These are phyloP conservation scores for Populus hybrid DNA, from an alignment of 441 rosid genomes.

Conservation along the genomic window DNA sequence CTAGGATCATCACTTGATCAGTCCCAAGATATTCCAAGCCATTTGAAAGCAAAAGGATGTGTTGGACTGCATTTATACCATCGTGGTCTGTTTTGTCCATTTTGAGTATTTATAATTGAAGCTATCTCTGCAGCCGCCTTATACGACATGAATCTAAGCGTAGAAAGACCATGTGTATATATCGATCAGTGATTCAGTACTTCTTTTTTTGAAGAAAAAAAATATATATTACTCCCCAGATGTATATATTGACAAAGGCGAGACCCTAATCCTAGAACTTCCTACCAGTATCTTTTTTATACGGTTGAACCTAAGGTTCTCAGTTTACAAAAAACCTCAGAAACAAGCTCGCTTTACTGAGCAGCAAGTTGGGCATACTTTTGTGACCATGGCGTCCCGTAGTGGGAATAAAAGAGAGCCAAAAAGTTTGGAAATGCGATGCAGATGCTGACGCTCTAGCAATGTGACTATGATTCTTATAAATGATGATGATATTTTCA, in stretches of 20 bases:
- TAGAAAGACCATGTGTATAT: not conserved
- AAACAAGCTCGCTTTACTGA: not conserved
- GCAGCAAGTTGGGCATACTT: not conserved
- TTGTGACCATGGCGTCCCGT: not conserved
- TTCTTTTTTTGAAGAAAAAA: too few species aligned
- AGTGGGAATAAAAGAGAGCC: not conserved
- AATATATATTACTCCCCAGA: too few species aligned
- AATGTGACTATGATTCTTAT: not conserved
- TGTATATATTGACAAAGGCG: not conserved
- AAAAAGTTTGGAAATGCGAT: too few species aligned
- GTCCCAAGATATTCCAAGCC: conserved; percentile 13
- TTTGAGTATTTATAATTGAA: not conserved
- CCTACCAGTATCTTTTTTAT: too few species aligned
- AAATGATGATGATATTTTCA: not conserved
- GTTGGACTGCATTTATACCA: conserved; percentile 25
- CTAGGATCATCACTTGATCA: conserved; percentile 22
- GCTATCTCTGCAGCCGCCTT: not conserved
- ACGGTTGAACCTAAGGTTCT: not conserved
- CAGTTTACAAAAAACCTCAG: not conserved
- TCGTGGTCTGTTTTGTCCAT: not conserved
- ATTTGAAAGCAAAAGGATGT: conserved; percentile 7
- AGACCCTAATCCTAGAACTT: not conserved
- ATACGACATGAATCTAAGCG: not conserved
- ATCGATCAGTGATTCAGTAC: too few species aligned
- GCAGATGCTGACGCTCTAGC: not conserved